Evolutionary conservation across 2,329 filamentous ascomycete species (phyloP), one percentile per base, ranked within the genome.

Genomic region (Trichophyton mentagrophytes): DNA sequence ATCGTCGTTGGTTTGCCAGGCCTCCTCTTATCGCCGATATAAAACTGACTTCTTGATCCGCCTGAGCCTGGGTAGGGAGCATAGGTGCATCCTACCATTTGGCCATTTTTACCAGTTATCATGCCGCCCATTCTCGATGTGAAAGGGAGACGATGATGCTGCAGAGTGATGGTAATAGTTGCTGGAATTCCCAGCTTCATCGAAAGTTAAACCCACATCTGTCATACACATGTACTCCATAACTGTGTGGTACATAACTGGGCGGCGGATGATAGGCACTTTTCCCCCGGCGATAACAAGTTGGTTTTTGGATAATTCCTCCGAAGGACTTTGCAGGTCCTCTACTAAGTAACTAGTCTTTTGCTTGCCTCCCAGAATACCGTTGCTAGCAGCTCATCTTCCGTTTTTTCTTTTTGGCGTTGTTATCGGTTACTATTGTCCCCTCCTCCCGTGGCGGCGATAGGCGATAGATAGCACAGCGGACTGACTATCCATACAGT

Each of bases 201-300:
- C n/a, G 11, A 53, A 53, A 53, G 49, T 25, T 53, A 53, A 53
- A 13, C 8, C 5, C 49, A 53, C 49, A 33, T 30, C 49, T 53
- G 49, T 53, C 49, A 53, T 53, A 53, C 49, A 51, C 46, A 53
- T 25, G 27, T 30, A 53, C 49, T 53, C 22, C 49, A 53, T 33
- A 53, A 15, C 15, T 30, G 22, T 53, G 49, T 53, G 49, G 49
- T 33, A 53, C 49, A 27, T 53, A 53, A 33, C 49, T 33, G 49
- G 49, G 27, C 27, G 30, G 22, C 49, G 49, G 49, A 53, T 53
- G 49, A 15, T 53, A 25, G 49, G 22, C 22, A 6, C 13, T 30
- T 30, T 53, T 33, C 22, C 49, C 49, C 49, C 49, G 49, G 27
- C 30, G 9, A 30, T 53, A 27, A 33, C 22, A 27, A 53, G 6